Conservation (phyloP, 2,329 filamentous ascomycete genomes). For the Colletotrichum falcatum region DNA sequence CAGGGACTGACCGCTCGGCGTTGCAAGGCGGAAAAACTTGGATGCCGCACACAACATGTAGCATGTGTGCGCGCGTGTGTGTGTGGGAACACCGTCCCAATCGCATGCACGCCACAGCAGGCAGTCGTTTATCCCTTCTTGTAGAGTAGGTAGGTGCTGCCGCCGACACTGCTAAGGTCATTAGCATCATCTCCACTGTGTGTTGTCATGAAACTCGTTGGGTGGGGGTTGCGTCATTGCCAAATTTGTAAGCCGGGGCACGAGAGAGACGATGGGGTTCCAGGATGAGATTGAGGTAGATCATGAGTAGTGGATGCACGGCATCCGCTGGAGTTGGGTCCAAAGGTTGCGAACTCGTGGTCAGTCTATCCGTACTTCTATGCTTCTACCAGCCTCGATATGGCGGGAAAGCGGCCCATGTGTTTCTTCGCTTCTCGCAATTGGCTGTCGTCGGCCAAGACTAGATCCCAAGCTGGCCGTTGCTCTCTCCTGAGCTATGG, state of each 20-base stretch:
- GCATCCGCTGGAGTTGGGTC: background rate
- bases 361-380: no score
- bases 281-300: background rate
- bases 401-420: background rate
- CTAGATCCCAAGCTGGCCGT: background rate
- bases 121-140: background rate
- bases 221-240: constrained; percentile 7
- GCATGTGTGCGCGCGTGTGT: background rate
- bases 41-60: constrained; percentile 1
- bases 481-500: background rate
- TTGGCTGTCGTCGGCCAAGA: background rate
- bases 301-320: background rate
- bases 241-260: background rate
- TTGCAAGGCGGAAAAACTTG: constrained; percentile 22
- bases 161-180: background rate
- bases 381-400: background rate
- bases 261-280: background rate
- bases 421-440: background rate
- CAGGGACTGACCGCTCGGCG: constrained; percentile 23
- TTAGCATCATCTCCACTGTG: background rate
- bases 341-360: background rate
- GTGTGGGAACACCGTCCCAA: background rate
- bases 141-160: background rate
- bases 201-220: constrained; percentile 12
- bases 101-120: background rate